Base-by-base conservation (phyloP, 2,329 filamentous ascomycete genomes). In the Pseudopithomyces chartarum region DNA sequence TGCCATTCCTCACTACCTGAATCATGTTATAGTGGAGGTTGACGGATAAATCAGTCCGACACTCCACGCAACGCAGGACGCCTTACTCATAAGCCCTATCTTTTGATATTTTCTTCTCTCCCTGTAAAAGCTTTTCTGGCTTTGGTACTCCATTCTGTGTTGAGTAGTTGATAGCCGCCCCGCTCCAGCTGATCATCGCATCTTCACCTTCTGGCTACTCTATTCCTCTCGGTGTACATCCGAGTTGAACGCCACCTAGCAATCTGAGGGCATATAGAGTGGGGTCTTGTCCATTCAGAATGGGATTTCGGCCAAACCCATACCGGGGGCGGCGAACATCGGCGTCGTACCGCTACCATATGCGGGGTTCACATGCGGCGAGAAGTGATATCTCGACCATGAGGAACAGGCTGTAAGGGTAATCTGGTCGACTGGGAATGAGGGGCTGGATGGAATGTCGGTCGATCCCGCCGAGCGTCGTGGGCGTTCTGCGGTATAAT, bases 311-410 rank as follows among this genome's bases (percentile, higher is more conserved):
- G 34, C 10, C 20, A 50, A 29, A 12, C 7, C 15, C 20, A n/a
- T 29, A 29, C 26, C n/a, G 23, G 13, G 19, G 17, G 52, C 65
- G 67, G 67, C 63, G 60, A 67, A 64, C 23, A 29, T 68, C 66
- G 66, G 66, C 66, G 23, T 34, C 29, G 33, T 51, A 45, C 42
- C 56, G 51, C 55, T 64, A 67, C 64, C 60, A 67, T 64, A 67
- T 63, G 63, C 63, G 63, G 66, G 64, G 60, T 62, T 62, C 53
- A 22, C 39, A 19, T 26, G 8, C 46, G 45, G 45, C 45, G 45
- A 47, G 33, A 32, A 6, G 17, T 19, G 19, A 47, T 32, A 10
- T 4, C 12, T 36, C 19, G 32, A 48, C 47, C 6, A 50, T 7
- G 7, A 19, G 13, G 39, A 39, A 40, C 22, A 40, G 34, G 34